Evolutionary conservation across 2,329 filamentous ascomycete species (phyloP).

Genomic region (Coniosporium tulheliwenetii): DNA sequence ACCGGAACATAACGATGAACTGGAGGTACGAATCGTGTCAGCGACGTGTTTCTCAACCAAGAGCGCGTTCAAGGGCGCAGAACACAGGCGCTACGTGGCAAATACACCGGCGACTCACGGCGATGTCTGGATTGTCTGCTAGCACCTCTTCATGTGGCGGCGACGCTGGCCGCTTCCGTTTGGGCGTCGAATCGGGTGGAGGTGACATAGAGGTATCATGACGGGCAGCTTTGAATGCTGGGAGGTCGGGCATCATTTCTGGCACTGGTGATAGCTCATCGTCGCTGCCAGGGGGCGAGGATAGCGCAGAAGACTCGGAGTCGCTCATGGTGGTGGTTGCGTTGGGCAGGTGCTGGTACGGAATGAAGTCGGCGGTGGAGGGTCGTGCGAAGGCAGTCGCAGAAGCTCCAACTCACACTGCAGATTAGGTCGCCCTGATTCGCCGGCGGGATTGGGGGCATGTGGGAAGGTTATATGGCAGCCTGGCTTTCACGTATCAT

Average conservation of each 20-base stretch:
- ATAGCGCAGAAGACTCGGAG: constrained; percentile 41
- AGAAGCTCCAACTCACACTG: too few species aligned
- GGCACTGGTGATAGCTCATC: constrained; percentile 29
- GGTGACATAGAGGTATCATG: too few species aligned
- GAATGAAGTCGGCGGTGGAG: too few species aligned
- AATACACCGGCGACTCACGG: constrained; percentile 48
- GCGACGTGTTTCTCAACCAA: background rate
- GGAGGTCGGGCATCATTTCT: constrained; percentile 3
- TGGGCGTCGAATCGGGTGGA: constrained; percentile 19
- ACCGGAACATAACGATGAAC: constrained; percentile 98
- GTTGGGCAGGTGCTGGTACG: constrained; percentile 1
- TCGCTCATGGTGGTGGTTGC: constrained; percentile 32
- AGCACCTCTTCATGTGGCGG: constrained; percentile 82
- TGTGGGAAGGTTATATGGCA: too few species aligned
- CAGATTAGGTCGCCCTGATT: too few species aligned
- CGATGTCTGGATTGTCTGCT: constrained; percentile 81
- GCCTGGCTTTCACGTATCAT: too few species aligned
- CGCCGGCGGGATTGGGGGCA: too few species aligned
- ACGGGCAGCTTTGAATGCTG: background rate
- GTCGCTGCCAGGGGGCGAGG: constrained; percentile 42
- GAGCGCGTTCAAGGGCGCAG: constrained; percentile 19
- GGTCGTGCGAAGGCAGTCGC: too few species aligned
- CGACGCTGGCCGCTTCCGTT: constrained; percentile 67
- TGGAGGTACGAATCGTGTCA: constrained; percentile 24
- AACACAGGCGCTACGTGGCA: constrained; percentile 14